phyloP scores from a whole-genome alignment of 2,329 filamentous ascomycete genomes.

The Penicillium thymicola region DNA sequence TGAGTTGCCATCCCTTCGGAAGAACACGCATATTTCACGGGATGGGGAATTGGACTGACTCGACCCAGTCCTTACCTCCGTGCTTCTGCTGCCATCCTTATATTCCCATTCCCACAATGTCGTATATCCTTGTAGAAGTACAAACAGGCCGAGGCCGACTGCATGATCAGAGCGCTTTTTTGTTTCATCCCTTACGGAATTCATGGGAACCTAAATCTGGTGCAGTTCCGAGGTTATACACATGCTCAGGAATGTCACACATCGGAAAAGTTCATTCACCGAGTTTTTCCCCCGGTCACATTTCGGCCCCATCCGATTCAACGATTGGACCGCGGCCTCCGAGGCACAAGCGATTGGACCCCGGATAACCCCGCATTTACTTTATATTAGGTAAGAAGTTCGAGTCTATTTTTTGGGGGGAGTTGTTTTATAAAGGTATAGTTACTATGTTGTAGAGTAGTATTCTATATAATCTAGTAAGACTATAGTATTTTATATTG shows the following conservation, averaged over 20 bases:
- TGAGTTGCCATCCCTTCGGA: neutral
- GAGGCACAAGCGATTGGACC: constrained; percentile 22
- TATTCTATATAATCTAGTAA: neutral
- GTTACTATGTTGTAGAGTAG: neutral
- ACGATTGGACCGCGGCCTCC: constrained; percentile 22
- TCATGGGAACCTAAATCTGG: neutral
- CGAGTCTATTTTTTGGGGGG: neutral
- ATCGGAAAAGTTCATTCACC: constrained; percentile 19
- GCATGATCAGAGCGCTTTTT: neutral
- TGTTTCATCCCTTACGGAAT: neutral
- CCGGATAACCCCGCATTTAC: constrained; percentile 27
- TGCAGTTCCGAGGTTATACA: constrained; percentile 8
- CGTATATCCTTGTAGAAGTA: neutral
- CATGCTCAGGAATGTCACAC: constrained; percentile 2
- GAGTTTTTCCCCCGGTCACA: constrained; percentile 12
- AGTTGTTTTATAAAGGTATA: neutral
- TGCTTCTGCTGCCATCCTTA: neutral
- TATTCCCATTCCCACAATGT: neutral
- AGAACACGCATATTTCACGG: constrained; percentile 1
- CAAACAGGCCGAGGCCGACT: constrained; percentile 13
- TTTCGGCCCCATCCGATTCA: constrained; percentile 20
- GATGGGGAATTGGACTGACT: neutral
- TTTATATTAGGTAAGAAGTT: constrained; percentile 21
- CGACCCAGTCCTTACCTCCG: neutral
- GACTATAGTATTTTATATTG: neutral